Evolutionary conservation across 1,284 basidiomycete species (phyloP).

Genomic region (Polyporus tsugae): DNA sequence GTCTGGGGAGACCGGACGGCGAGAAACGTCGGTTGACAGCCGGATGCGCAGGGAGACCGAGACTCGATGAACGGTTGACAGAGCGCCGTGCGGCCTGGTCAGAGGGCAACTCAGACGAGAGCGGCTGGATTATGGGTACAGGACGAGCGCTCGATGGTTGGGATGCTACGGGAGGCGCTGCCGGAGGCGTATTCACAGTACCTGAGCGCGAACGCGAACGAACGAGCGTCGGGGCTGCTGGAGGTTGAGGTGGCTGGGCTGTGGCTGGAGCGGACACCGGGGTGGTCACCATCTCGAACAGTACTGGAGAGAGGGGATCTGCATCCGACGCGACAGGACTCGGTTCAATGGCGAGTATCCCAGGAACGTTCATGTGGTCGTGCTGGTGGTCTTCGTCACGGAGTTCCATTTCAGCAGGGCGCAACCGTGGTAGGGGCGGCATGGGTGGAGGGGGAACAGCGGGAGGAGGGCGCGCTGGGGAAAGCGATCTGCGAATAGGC

Average conservation of each 20-base stretch:
- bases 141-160: conserved; percentile 21
- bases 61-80: conserved; percentile 27
- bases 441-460: background rate
- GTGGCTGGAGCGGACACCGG: conserved; percentile 10
- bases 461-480: background rate
- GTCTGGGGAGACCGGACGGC: conserved; percentile 16
- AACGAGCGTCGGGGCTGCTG: conserved; percentile 20
- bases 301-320: conserved; percentile 19
- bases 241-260: conserved; percentile 8
- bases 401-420: conserved; percentile 16
- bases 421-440: conserved; percentile 2
- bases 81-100: conserved; percentile 17
- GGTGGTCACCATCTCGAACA: conserved; percentile 29
- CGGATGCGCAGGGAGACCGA: conserved; percentile 35
- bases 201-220: conserved; percentile 37
- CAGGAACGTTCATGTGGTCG: conserved; percentile 20
- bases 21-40: conserved; percentile 31
- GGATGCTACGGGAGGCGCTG: conserved; percentile 30
- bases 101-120: conserved; percentile 15
- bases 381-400: conserved; percentile 1
- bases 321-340: conserved; percentile 25
- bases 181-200: conserved; percentile 35
- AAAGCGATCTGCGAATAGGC: background rate
- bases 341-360: conserved; percentile 24
- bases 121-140: conserved; percentile 7